Evolutionary conservation across 169 alveolate species (phyloP).

Genomic region (Plasmodium vivax): DNA sequence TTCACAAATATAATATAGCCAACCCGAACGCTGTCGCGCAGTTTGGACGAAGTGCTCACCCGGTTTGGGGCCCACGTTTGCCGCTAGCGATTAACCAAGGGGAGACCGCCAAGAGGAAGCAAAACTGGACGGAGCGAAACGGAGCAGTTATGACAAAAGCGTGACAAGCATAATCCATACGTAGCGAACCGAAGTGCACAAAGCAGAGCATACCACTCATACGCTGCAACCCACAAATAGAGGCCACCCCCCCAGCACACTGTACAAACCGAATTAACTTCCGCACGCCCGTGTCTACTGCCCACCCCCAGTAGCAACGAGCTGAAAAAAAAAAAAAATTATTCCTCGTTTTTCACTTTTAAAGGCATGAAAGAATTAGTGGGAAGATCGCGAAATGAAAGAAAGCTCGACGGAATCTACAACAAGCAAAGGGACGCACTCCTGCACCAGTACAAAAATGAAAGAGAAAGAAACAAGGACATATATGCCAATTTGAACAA

Average conservation of each 20-base stretch:
- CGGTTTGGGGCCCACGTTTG: neutral
- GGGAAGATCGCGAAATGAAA: conserved; percentile 85
- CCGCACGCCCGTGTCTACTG: neutral
- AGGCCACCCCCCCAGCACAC: neutral
- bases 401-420: conserved; percentile 82
- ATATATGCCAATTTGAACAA: conserved; percentile 36
- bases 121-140: neutral
- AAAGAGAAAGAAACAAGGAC: conserved; percentile 16
- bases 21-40: neutral
- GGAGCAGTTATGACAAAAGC: neutral
- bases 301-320: neutral
- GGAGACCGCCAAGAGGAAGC: neutral
- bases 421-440: conserved; percentile 78
- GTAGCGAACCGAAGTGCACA: neutral
- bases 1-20: neutral
- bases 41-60: neutral
- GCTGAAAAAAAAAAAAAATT: neutral
- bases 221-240: neutral
- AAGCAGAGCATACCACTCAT: neutral
- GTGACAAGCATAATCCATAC: neutral
- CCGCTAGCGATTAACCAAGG: neutral
- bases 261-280: neutral
- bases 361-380: conserved; percentile 78
- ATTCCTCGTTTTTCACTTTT: conserved; percentile 24
- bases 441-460: conserved; percentile 8